A percentile compares a stretch with the other conserved stretches of the same genome.
Evolutionary conservation across 306 rosid species (phyloP).

Genomic region (Prunus mira): DNA sequence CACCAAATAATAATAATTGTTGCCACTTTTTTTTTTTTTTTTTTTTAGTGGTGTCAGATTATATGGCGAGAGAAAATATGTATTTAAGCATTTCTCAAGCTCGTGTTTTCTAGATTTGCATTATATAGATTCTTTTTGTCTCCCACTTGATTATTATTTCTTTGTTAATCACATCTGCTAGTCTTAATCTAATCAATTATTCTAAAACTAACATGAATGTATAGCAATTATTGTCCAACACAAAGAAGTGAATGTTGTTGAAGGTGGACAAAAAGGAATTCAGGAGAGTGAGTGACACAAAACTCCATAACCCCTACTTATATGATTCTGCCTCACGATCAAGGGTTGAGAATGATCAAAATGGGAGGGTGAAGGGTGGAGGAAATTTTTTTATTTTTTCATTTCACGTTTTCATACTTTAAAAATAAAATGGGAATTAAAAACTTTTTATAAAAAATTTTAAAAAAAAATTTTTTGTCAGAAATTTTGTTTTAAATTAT

Average conservation of each 20-base stretch:
- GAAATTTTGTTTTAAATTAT: neutral
- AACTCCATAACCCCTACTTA: neutral
- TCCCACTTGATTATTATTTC: neutral
- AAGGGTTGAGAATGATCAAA: too few relatives aligned
- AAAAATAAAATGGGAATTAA: too few relatives aligned
- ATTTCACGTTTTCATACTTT: too few relatives aligned
- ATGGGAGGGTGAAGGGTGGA: too few relatives aligned
- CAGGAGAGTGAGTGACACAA: neutral
- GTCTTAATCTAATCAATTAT: neutral
- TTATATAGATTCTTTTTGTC: neutral
- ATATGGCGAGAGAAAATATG: neutral
- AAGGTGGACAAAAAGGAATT: neutral
- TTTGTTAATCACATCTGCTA: neutral
- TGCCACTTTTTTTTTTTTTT: too few relatives aligned
- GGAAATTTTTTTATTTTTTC: too few relatives aligned
- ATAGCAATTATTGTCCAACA: slow-evolving; percentile 1
- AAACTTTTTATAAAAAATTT: too few relatives aligned
- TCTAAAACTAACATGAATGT: neutral
- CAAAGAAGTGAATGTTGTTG: slow-evolving; percentile 3
- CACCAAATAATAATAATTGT: too few relatives aligned
- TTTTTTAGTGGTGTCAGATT: neutral
- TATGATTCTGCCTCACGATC: too few relatives aligned
- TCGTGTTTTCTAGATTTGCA: neutral
- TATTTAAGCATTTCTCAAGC: neutral
- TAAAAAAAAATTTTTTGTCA: too few relatives aligned